Evolutionary conservation across 2,329 filamentous ascomycete genomes (phyloP), one percentile per base, ranked within the genome.

Genomic region (Cercospora zeina): DNA sequence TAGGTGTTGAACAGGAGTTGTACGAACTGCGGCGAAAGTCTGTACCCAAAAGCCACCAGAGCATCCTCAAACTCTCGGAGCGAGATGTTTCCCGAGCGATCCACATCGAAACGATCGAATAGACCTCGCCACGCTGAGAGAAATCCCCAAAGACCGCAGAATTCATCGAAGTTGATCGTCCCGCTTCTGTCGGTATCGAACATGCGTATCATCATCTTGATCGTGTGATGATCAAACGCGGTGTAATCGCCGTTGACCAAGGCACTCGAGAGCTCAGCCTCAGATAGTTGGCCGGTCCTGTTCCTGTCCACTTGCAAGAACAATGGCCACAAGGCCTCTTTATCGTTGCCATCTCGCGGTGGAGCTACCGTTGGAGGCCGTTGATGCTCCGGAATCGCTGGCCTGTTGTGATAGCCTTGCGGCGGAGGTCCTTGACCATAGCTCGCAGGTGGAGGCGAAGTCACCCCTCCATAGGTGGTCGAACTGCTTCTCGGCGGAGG

Each of bases 201-300:
- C 95, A 99, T 97, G 74, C 93, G 89, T 69, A 99, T 97, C 93
- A 99, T 97, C 91, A 97, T 96, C 73, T 89, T 89, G 67, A 97
- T 93, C 1, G 95, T 99, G 71, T 96, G 90, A 4, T 87, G 84
- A 77, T 99, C 93, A 76, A 99, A 99, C 4, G 91, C 86, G 1
- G 91, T 91, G 86, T 91, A 97, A 81, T 99, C 95, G 59, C 93
- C 93, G 74, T 99, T 99, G 63, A 97, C 93, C 5, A 99, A 86
- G 19, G 95, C 95, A 1, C 90, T 88, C 9, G 90, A 89, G 45
- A 99, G 87, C 77, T 97, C 93, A 56, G 83, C 83, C 77, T 96
- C 93, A 2, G 89, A 92, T 51, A 99, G 84, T 67, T 92, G 87
- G 19, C 93, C 93, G 80, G 69, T 79, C 89, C 89, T 83, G 77